phyloP scores from a whole-genome alignment of 208 protist species.

The Herpetomonas samuelpessoai region DNA sequence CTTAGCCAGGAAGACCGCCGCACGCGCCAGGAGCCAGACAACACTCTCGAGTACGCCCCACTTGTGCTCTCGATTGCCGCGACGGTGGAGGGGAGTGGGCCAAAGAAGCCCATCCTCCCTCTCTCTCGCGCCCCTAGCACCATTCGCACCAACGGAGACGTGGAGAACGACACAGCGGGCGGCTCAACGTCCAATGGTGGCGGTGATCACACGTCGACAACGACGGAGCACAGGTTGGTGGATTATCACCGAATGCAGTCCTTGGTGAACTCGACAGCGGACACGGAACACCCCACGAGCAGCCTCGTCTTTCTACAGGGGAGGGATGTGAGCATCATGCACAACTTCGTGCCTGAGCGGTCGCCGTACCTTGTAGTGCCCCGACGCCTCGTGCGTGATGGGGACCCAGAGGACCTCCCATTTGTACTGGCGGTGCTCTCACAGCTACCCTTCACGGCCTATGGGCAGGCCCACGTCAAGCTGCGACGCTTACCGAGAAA shows the following conservation, averaged over 20 bases:
- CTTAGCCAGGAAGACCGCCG: constrained; percentile 52
- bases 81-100: neutral
- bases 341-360: constrained; percentile 44
- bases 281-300: constrained; percentile 28
- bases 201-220: neutral
- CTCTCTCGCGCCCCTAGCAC: neutral
- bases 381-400: constrained; percentile 24
- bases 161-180: neutral
- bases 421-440: constrained; percentile 51
- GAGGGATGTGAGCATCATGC: constrained; percentile 45
- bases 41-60: constrained; percentile 37
- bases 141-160: neutral
- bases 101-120: neutral
- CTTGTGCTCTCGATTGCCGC: constrained; percentile 47
- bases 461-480: constrained; percentile 35
- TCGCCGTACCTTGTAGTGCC: constrained; percentile 54
- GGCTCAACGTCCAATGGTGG: neutral
- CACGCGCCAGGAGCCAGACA: constrained; percentile 18
- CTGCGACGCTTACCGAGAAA: constrained; percentile 28
- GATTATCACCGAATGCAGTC: constrained; percentile 19
- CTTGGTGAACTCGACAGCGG: constrained; percentile 29
- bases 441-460: constrained; percentile 27
- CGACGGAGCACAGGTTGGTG: constrained; percentile 15
- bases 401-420: constrained; percentile 14
- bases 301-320: constrained; percentile 45